A percentile compares a stretch with the other conserved stretches of the same genome.
phyloP scores from a whole-genome alignment of 305 asterid species.

The Fraxinus baroniana region DNA sequence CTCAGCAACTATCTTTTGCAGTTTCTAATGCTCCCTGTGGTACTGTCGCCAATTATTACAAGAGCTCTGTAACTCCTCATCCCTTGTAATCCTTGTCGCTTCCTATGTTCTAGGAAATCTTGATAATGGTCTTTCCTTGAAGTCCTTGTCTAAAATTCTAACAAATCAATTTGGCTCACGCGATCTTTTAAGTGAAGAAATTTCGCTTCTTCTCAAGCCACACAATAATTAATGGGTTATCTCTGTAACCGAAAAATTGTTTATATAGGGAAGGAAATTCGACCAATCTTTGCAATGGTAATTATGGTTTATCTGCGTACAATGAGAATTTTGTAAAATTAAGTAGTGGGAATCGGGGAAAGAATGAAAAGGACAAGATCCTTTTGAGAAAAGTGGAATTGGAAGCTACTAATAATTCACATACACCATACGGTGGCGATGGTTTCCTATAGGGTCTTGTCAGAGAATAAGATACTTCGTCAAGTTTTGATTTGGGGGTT shows the following conservation, averaged over 20 bases:
- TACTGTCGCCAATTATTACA: constrained; percentile 89
- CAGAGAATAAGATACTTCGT: too few relatives aligned
- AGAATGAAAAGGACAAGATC: too few relatives aligned
- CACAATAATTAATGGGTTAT: constrained; percentile 51
- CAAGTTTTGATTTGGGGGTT: too few relatives aligned
- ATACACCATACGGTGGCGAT: too few relatives aligned
- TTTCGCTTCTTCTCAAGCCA: constrained; percentile 63
- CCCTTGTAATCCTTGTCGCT: constrained; percentile 50
- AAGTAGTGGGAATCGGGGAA: too few relatives aligned
- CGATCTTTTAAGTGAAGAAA: constrained; percentile 63
- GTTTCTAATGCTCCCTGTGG: constrained; percentile 92
- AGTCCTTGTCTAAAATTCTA: constrained; percentile 50
- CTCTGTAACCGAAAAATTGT: constrained; percentile 11
- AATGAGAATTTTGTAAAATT: background rate
- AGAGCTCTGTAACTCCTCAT: constrained; percentile 62
- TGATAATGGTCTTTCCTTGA: constrained; percentile 31
- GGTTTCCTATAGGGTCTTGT: too few relatives aligned
- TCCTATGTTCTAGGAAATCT: background rate
- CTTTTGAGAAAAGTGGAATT: too few relatives aligned
- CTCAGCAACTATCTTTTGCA: constrained; percentile 54
- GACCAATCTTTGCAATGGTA: background rate
- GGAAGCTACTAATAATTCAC: too few relatives aligned
- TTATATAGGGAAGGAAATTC: constrained; percentile 2
- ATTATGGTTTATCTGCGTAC: background rate
- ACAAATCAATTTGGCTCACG: constrained; percentile 80